Conservation (phyloP, 768 basidiomycete genomes). For the Amanita polypyramis region DNA sequence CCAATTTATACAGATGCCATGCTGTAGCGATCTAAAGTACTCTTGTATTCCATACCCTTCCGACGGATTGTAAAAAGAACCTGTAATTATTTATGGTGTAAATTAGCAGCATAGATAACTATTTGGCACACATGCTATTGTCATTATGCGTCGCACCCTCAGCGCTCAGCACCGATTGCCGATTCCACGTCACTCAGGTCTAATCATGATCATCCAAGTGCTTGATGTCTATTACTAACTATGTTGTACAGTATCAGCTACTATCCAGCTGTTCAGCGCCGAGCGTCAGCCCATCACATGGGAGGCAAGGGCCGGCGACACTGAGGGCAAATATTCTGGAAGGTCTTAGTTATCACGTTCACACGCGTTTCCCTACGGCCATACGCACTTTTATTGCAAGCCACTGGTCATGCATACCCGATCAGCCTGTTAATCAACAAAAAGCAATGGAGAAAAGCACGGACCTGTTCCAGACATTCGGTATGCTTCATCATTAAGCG, state of each 20-base stretch:
- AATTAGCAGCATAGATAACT: background rate
- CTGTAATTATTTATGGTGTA: slow-evolving; percentile 9
- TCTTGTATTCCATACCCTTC: background rate
- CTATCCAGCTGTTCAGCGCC: background rate
- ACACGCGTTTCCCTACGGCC: background rate
- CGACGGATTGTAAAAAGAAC: background rate
- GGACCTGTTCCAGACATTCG: slow-evolving; percentile 70
- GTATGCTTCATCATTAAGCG: slow-evolving; percentile 50
- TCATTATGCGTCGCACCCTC: too few species aligned
- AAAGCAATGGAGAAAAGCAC: slow-evolving; percentile 10
- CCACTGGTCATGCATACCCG: slow-evolving; percentile 35
- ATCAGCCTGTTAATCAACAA: slow-evolving; percentile 8
- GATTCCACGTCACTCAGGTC: background rate
- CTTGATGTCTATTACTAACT: too few species aligned
- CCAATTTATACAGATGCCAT: slow-evolving; percentile 7
- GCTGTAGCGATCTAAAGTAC: background rate
- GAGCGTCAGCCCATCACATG: slow-evolving; percentile 43
- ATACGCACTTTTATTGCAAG: slow-evolving; percentile 56
- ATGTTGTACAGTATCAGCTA: slow-evolving; percentile 4
- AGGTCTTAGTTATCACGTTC: slow-evolving; percentile 2
- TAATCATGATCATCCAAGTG: background rate
- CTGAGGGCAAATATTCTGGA: slow-evolving; percentile 84
- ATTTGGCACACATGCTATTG: too few species aligned
- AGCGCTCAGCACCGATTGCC: too few species aligned
- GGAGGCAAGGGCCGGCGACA: slow-evolving; percentile 80